Conservation (phyloP, 2,329 filamentous ascomycete species). For the Fusarium poae region DNA sequence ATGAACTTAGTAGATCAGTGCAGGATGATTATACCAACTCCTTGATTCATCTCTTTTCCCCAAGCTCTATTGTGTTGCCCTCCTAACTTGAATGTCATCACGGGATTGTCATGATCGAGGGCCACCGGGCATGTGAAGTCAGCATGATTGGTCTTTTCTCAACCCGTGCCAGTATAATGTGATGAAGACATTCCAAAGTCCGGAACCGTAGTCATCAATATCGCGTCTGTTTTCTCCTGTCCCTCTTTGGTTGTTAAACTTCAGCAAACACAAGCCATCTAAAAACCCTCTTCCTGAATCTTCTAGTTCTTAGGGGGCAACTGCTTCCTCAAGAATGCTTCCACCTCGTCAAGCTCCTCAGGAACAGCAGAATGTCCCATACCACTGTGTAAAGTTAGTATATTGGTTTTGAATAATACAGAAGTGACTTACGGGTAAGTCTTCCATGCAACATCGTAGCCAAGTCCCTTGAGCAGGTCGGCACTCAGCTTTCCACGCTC, state of each 20-base stretch:
- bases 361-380: conserved; percentile 82
- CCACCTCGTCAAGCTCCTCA: conserved; percentile 85
- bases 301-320: conserved; percentile 55
- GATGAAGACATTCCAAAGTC: conserved; percentile 5
- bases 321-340: conserved; percentile 65
- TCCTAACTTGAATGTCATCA: conserved; percentile 19
- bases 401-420: background rate
- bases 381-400: conserved; percentile 60
- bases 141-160: conserved; percentile 18
- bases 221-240: conserved; percentile 11
- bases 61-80: background rate
- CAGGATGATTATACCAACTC: background rate
- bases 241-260: background rate
- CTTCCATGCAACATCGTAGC: conserved; percentile 80
- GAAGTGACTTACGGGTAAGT: conserved; percentile 73
- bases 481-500: conserved; percentile 77
- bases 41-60: background rate
- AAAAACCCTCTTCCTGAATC: background rate
- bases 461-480: conserved; percentile 74
- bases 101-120: conserved; percentile 23
- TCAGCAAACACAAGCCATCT: background rate
- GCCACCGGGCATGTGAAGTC: conserved; percentile 21
- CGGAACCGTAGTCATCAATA: background rate
- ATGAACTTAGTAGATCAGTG: background rate
- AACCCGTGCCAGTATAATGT: conserved; percentile 17